Conservation (phyloP, 768 basidiomycete genomes). For the Boletus edulis region DNA sequence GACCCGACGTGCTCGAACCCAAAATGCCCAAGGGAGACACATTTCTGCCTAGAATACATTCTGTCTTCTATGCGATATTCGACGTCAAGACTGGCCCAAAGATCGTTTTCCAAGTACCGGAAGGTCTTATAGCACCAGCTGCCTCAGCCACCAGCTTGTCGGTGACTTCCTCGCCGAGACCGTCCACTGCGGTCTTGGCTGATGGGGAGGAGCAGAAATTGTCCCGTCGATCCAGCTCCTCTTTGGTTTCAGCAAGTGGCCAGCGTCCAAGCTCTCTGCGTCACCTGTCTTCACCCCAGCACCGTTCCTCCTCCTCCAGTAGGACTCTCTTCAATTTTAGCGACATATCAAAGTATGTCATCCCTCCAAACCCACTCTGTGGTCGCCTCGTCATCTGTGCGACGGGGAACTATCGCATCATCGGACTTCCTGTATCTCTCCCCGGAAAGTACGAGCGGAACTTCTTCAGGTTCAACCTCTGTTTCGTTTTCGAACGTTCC, state of each 20-base stretch:
- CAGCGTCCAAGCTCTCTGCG: conserved; percentile 43
- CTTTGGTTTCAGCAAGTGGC: conserved; percentile 46
- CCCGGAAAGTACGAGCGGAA: conserved; percentile 77
- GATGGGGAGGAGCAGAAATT: conserved; percentile 36
- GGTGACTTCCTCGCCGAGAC: conserved; percentile 34
- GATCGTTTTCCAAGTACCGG: conserved; percentile 92
- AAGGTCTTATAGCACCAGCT: conserved; percentile 69
- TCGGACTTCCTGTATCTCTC: conserved; percentile 87
- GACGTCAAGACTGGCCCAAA: conserved; percentile 84
- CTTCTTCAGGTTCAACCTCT: conserved; percentile 91
- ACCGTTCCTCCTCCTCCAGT: conserved; percentile 49
- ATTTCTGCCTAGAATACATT: conserved; percentile 75
- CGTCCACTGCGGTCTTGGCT: conserved; percentile 28
- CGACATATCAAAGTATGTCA: conserved; percentile 91
- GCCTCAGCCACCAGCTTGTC: conserved; percentile 30
- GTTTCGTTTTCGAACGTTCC: conserved; percentile 91
- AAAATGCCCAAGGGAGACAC: conserved; percentile 56
- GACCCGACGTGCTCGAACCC: not conserved
- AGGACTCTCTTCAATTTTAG: conserved; percentile 80
- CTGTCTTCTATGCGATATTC: conserved; percentile 93
- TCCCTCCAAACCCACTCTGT: conserved; percentile 82
- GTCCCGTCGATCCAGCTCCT: conserved; percentile 53
- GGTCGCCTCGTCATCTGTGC: conserved; percentile 87
- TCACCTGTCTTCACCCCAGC: conserved; percentile 41
- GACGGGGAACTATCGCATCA: conserved; percentile 77